Evolutionary conservation across 805 yeast species (phyloP).

Genomic region (Saccharomyces mikatae): DNA sequence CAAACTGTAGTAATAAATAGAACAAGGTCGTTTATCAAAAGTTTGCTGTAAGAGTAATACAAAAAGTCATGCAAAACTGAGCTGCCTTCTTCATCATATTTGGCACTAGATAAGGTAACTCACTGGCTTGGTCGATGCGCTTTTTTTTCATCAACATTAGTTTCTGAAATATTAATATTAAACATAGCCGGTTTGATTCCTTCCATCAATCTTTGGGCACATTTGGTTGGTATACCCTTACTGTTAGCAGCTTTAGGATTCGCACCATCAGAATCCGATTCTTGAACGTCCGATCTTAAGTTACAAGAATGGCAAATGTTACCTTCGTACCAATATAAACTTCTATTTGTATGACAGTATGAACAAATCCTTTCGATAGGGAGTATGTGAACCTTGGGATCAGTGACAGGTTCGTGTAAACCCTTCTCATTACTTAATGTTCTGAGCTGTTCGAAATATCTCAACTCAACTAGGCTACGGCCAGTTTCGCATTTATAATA

Average conservation of each 20-base stretch:
- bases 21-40: neutral
- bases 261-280: neutral
- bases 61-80: neutral
- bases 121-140: neutral
- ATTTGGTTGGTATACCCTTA: neutral
- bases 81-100: neutral
- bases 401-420: too few species aligned
- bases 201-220: neutral
- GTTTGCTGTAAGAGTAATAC: neutral
- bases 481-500: slow-evolving; percentile 4
- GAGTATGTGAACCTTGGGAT: neutral
- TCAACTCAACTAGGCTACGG: slow-evolving; percentile 3
- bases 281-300: slow-evolving; percentile 1
- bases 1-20: neutral
- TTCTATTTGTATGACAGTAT: slow-evolving; percentile 8
- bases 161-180: neutral
- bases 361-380: slow-evolving; percentile 8
- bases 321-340: slow-evolving; percentile 17
- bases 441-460: slow-evolving; percentile 10
- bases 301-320: slow-evolving; percentile 17
- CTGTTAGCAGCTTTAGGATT: neutral
- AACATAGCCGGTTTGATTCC: slow-evolving; percentile 2
- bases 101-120: neutral
- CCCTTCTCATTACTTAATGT: neutral
- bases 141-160: neutral